Conservation (phyloP, 1,139 yeast genomes). For the Keqinozyma sinolaborantium region DNA sequence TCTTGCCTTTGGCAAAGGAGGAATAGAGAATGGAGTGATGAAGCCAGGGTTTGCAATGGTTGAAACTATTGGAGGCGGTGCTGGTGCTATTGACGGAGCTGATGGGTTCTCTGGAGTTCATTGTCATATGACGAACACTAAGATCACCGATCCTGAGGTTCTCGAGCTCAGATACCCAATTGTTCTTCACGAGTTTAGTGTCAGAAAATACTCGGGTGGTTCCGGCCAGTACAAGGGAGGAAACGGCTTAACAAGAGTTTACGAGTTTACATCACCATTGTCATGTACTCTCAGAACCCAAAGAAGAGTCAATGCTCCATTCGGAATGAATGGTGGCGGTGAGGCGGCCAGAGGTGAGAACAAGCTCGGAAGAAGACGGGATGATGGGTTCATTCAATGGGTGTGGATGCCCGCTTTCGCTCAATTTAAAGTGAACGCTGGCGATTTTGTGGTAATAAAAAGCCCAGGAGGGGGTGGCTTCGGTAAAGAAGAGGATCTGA, state of each 20-base stretch:
- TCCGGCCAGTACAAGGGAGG: conserved; percentile 33
- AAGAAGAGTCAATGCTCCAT: conserved; percentile 16
- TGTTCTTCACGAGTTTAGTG: conserved; percentile 22
- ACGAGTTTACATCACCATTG: conserved; percentile 14
- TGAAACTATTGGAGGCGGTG: conserved; percentile 12
- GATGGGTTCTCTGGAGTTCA: conserved; percentile 40
- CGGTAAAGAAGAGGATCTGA: conserved; percentile 20
- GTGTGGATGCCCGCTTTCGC: conserved; percentile 16
- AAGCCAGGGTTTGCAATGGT: conserved; percentile 12
- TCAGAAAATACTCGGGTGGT: conserved; percentile 32
- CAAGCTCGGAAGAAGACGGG: conserved; percentile 41
- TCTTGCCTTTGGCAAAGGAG: conserved; percentile 10
- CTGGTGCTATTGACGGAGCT: conserved; percentile 16
- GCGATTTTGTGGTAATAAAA: conserved; percentile 39
- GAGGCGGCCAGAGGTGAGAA: conserved; percentile 59
- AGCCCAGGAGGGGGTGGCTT: conserved; percentile 58
- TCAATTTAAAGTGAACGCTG: conserved; percentile 19
- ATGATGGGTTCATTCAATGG: conserved; percentile 16
- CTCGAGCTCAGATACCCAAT: conserved; percentile 34
- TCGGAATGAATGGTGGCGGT: conserved; percentile 20
- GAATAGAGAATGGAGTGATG: conserved; percentile 10
- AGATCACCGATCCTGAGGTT: conserved; percentile 37
- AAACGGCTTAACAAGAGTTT: conserved; percentile 18
- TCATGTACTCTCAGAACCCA: conserved; percentile 17
- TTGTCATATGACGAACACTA: conserved; percentile 43